These are phyloP conservation scores for Phytophthora quininea DNA, from an alignment of 352 stramenopile species.

Conservation along the genomic window DNA sequence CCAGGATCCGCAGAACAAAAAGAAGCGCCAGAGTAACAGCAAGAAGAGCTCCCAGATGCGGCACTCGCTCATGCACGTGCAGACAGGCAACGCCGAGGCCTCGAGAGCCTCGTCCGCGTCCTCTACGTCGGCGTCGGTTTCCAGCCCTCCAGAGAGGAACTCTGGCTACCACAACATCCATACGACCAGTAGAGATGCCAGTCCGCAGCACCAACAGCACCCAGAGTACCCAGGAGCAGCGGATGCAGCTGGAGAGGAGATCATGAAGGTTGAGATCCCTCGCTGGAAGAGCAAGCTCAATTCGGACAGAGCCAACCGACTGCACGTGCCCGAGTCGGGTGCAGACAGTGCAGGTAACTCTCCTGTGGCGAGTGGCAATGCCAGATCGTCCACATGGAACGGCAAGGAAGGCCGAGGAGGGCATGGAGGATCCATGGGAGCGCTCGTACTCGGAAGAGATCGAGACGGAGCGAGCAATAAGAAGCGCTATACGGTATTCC, in stretches of 20 bases:
- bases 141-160: conserved; percentile 29
- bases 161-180: conserved; percentile 28
- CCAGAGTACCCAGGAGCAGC: conserved; percentile 38
- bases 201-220: conserved; percentile 37
- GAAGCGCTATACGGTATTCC: conserved; percentile 83
- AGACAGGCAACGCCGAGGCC: conserved; percentile 29
- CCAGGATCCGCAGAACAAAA: conserved; percentile 41
- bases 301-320: conserved; percentile 51
- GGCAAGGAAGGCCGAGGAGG: conserved; percentile 46
- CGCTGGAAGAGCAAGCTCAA: conserved; percentile 63
- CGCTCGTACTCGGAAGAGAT: conserved; percentile 30
- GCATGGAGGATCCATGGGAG: conserved; percentile 46
- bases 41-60: conserved; percentile 44
- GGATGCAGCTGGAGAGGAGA: conserved; percentile 52
- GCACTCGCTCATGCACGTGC: conserved; percentile 59
- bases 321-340: conserved; percentile 29
- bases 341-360: conserved; percentile 43
- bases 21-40: conserved; percentile 35
- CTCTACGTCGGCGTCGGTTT: conserved; percentile 33
- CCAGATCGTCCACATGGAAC: conserved; percentile 56
- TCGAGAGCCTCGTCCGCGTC: conserved; percentile 34
- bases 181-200: conserved; percentile 32
- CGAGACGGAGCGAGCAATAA: conserved; percentile 33
- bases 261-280: conserved; percentile 78
- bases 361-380: conserved; percentile 25